Base-by-base conservation (phyloP, 1,284 basidiomycete genomes). In the Laetiporus sulphureus region DNA sequence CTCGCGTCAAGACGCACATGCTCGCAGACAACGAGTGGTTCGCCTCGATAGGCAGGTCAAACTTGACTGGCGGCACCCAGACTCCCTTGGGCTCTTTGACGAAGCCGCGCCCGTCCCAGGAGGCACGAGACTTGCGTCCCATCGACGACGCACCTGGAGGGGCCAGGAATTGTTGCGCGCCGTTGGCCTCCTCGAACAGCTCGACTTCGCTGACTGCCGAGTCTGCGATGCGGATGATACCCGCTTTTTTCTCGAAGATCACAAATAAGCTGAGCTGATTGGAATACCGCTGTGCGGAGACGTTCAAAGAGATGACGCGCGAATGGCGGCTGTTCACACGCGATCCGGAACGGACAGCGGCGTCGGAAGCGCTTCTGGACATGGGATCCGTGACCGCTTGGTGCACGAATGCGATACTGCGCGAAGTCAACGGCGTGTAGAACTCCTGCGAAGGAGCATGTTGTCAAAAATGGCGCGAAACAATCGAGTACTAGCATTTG, bases 221-320 rank as follows among this genome's bases (percentile, higher is more conserved):
- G 59, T 90, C 86, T 3, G 77, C 75, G 25, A 90, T 60, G 21
- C 86, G 80, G 51, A 90, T 88, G 59, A 85, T 67, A 18, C 79
- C 76, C 1, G 85, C 84, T 54, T 84, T 89, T 64, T 90, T 90
- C 57, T 89, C 87, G 55, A 90, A 90, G 20, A 80, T 65, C 42
- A 87, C 77, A 52, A 89, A 89, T 10, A 90, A 65, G 49, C 76
- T 77, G 52, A 84, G 74, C 49, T 88, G 85, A 2, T 73, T 71
- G 18, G 79, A 77, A 53, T 83, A 83, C 39, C 66, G 66, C 38
- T 41, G 51, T 42, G 25, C 35, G 25, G 63, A 61, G 3, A 46
- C 42, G 30, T 52, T 51, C 53, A 66, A 41, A 11, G 59, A 61
- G 32, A 51, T 47, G 22, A 54, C 49, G 18, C 58, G 58, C 15